phyloP scores from a whole-genome alignment of 2,329 filamentous ascomycete genomes.

The Neonectria faginata region DNA sequence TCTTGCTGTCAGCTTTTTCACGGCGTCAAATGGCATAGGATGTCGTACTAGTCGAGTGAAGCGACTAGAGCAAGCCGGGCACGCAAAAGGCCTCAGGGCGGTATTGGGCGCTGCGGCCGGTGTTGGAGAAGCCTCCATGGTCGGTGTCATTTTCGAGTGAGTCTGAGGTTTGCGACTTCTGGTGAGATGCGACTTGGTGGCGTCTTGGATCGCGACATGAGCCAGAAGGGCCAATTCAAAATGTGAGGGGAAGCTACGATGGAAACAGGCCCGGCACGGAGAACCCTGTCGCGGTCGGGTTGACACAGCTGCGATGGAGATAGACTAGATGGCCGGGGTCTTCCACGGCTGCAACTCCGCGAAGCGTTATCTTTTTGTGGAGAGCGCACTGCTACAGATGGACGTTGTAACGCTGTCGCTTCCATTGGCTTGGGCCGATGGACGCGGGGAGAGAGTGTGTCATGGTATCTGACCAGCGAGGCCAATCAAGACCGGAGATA shows the following conservation, averaged over 20 bases:
- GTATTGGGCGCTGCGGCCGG: slow-evolving; percentile 12
- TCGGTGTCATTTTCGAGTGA: background rate
- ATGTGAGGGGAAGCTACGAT: slow-evolving; percentile 20
- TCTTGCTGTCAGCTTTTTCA: background rate
- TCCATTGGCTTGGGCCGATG: slow-evolving; percentile 14
- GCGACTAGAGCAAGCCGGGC: slow-evolving; percentile 28
- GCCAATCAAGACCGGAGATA: slow-evolving; percentile 22
- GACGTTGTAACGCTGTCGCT: slow-evolving; percentile 1
- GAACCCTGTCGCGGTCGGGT: slow-evolving; percentile 14
- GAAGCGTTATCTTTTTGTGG: slow-evolving; percentile 19
- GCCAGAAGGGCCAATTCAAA: background rate
- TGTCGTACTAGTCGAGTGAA: slow-evolving; percentile 27
- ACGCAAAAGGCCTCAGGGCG: slow-evolving; percentile 27
- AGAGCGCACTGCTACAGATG: background rate
- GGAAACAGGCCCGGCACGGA: slow-evolving; percentile 4
- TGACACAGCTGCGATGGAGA: slow-evolving; percentile 1
- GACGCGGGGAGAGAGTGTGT: slow-evolving; percentile 13
- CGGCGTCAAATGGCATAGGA: background rate
- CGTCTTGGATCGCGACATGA: background rate
- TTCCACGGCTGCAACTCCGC: background rate
- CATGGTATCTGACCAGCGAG: background rate
- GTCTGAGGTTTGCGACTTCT: too few relatives aligned
- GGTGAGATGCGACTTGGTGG: background rate
- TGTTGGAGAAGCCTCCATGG: slow-evolving; percentile 19
- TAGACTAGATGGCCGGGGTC: background rate